Percentiles rank a stretch among this genome's conserved stretches.
Evolutionary conservation across 2,329 filamentous ascomycete species (phyloP).

Genomic region (Fusarium odoratissimum): DNA sequence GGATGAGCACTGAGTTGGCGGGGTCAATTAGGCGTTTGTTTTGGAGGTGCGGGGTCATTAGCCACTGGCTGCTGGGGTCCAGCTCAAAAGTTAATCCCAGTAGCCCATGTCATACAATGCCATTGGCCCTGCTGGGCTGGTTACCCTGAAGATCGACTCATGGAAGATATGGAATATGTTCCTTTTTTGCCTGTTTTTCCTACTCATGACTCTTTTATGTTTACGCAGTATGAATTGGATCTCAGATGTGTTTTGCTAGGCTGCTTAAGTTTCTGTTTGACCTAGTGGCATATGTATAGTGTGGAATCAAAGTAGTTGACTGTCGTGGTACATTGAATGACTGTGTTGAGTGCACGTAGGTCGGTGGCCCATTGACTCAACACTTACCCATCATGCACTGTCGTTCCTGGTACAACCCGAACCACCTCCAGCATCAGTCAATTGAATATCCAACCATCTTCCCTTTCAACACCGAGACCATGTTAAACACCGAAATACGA

Average conservation of each 20-base stretch:
- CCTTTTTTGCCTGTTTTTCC: constrained; percentile 1
- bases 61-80: constrained; percentile 7
- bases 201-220: background rate
- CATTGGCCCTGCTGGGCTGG: constrained; percentile 4
- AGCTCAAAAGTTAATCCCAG: constrained; percentile 19
- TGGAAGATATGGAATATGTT: background rate
- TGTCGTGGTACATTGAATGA: background rate
- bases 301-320: background rate
- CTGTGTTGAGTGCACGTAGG: background rate
- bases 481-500: constrained; percentile 31
- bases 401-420: constrained; percentile 11
- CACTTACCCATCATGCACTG: background rate
- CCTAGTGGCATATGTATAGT: background rate
- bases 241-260: background rate
- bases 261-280: too few relatives aligned
- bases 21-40: constrained; percentile 28
- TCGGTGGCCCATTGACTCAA: constrained; percentile 1
- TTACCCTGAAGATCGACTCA: constrained; percentile 28
- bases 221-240: too few relatives aligned
- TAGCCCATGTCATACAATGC: constrained; percentile 4
- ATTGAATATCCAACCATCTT: background rate
- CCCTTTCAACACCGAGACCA: background rate
- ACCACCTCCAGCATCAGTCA: constrained; percentile 3
- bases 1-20: constrained; percentile 21
- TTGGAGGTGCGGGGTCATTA: constrained; percentile 44